Conservation (phyloP, 108 stramenopile genomes). For the Phaeodactylum tricornutum region DNA sequence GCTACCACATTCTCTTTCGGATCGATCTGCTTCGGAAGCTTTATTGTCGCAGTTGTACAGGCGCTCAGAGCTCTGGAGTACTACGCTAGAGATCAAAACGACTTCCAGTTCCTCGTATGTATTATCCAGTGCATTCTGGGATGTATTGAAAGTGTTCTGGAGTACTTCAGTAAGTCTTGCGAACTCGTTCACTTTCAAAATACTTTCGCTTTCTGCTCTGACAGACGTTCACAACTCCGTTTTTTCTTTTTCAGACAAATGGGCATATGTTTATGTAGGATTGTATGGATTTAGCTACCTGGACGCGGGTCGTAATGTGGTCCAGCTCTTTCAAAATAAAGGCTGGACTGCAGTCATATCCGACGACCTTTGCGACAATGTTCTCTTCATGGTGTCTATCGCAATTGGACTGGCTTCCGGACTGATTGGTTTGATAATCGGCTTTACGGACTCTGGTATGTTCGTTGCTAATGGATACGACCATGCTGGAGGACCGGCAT, state of each 20-base stretch:
- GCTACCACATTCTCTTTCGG: conserved; percentile 59
- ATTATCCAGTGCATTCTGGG: conserved; percentile 58
- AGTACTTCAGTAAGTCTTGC: too few relatives aligned
- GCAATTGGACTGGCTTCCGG: conserved; percentile 62
- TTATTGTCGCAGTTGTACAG: conserved; percentile 76
- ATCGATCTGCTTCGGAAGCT: conserved; percentile 79
- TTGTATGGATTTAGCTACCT: conserved; percentile 72
- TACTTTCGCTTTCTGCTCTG: too few relatives aligned
- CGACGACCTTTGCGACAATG: conserved; percentile 56
- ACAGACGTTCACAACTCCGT: too few relatives aligned
- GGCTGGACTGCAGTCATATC: conserved; percentile 78
- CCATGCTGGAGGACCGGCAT: conserved; percentile 4
- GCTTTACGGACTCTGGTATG: conserved; percentile 25
- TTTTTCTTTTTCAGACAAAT: conserved; percentile 71
- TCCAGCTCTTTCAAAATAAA: conserved; percentile 51
- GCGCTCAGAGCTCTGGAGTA: conserved; percentile 48
- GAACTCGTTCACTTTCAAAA: too few relatives aligned
- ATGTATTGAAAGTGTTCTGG: conserved; percentile 49
- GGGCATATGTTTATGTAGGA: conserved; percentile 84
- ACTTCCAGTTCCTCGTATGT: conserved; percentile 44
- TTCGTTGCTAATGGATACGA: conserved; percentile 20
- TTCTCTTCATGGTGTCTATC: conserved; percentile 42
- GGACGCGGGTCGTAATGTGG: conserved; percentile 59
- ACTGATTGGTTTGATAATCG: conserved; percentile 41
- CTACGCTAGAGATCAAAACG: conserved; percentile 34